phyloP scores from a whole-genome alignment of 108 stramenopile species.

The Nitzschia palea region DNA sequence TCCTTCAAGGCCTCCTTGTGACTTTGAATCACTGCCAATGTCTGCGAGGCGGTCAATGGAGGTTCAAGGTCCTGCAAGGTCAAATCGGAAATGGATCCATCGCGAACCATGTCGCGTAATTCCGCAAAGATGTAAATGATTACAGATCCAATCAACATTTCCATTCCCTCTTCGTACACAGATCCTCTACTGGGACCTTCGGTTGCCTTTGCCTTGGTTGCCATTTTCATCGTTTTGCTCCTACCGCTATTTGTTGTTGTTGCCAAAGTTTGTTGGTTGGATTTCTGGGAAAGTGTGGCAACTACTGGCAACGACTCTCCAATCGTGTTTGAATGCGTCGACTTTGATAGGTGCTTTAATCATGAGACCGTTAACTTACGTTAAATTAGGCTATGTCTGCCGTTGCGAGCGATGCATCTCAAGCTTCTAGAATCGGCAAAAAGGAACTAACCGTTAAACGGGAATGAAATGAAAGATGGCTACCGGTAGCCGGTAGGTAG shows the following conservation, averaged over 20 bases:
- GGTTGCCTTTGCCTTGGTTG: not conserved
- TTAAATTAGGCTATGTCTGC: no score
- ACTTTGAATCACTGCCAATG: conserved; percentile 25
- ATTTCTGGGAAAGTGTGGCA: no score
- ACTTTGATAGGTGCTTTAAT: no score
- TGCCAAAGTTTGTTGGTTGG: no score
- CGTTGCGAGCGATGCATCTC: no score
- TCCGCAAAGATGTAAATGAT: conserved; percentile 60
- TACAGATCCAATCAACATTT: conserved; percentile 45
- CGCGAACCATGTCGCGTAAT: conserved; percentile 49
- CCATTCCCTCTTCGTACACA: conserved; percentile 42
- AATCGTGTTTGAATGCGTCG: no score
- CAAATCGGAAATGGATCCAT: conserved; percentile 24
- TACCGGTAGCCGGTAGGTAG: no score
- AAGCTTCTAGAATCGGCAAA: no score
- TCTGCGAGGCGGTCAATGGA: conserved; percentile 43
- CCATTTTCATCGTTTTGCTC: not conserved
- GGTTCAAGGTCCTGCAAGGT: conserved; percentile 29
- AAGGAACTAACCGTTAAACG: no score
- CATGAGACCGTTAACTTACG: no score
- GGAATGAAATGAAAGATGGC: no score
- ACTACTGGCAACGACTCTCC: no score
- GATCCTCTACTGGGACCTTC: not conserved
- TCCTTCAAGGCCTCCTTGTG: conserved; percentile 39
- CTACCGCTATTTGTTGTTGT: not conserved